These are phyloP conservation scores for Fonsecaea erecta DNA, from an alignment of 2,329 filamentous ascomycete genomes.

Conservation along the genomic window DNA sequence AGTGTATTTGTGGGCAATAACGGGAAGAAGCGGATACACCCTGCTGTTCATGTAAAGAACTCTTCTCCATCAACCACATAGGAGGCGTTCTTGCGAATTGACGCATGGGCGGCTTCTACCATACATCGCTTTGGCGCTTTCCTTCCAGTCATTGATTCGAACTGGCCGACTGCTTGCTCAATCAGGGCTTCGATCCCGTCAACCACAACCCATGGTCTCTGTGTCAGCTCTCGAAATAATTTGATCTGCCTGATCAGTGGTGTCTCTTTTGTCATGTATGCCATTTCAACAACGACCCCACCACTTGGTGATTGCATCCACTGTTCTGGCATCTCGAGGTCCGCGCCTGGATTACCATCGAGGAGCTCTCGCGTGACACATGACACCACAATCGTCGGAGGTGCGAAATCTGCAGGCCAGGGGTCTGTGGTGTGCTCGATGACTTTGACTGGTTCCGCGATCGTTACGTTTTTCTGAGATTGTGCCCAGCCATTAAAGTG, in stretches of 20 bases:
- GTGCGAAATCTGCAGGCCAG: slow-evolving; percentile 68
- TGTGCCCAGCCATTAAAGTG: slow-evolving; percentile 67
- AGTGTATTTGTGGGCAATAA: neutral
- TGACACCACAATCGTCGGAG: slow-evolving; percentile 75
- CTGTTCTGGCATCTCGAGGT: slow-evolving; percentile 69
- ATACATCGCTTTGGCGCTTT: slow-evolving; percentile 73
- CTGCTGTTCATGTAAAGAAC: slow-evolving; percentile 14
- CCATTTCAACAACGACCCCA: slow-evolving; percentile 75
- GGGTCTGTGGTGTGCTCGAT: slow-evolving; percentile 61
- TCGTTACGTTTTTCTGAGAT: slow-evolving; percentile 45
- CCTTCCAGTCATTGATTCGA: slow-evolving; percentile 77
- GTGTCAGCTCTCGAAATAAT: slow-evolving; percentile 60
- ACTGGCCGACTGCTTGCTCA: slow-evolving; percentile 80
- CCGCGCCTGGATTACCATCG: slow-evolving; percentile 63
- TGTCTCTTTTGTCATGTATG: slow-evolving; percentile 74
- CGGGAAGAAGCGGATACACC: neutral
- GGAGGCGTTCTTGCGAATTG: slow-evolving; percentile 25
- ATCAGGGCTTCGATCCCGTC: slow-evolving; percentile 76
- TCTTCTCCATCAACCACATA: slow-evolving; percentile 28
- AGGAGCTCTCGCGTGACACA: slow-evolving; percentile 73
- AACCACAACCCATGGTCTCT: slow-evolving; percentile 68
- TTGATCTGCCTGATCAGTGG: slow-evolving; percentile 72
- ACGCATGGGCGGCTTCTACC: slow-evolving; percentile 62
- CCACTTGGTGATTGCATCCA: slow-evolving; percentile 76
- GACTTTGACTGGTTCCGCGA: slow-evolving; percentile 52